Conservation (phyloP, 1,284 basidiomycete genomes). For the Agroathelia rolfsii region DNA sequence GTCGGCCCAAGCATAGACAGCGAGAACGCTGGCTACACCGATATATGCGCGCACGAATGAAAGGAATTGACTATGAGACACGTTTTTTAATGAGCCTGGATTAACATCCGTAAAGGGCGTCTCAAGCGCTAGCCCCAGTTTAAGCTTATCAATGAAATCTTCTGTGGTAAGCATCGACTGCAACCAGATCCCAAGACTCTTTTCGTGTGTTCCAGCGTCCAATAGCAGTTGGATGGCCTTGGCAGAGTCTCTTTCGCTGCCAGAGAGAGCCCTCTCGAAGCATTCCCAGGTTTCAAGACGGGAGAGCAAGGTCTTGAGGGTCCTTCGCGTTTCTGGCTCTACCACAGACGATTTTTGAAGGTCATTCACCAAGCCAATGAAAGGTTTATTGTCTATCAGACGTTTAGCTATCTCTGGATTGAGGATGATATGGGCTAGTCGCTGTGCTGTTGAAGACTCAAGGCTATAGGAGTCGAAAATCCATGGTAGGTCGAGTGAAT, state of each 20-base stretch:
- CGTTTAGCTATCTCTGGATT: slow-evolving; percentile 51
- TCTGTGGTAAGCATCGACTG: slow-evolving; percentile 51
- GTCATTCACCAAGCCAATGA: slow-evolving; percentile 31
- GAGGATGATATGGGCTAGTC: slow-evolving; percentile 48
- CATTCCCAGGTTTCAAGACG: slow-evolving; percentile 49
- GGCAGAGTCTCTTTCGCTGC: slow-evolving; percentile 39
- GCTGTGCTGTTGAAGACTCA: slow-evolving; percentile 44
- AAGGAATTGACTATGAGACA: slow-evolving; percentile 50
- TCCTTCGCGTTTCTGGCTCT: slow-evolving; percentile 30
- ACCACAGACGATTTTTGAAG: slow-evolving; percentile 29
- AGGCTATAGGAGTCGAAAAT: slow-evolving; percentile 45
- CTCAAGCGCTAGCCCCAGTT: too few relatives aligned
- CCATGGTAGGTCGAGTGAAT: slow-evolving; percentile 38
- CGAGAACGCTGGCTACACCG: slow-evolving; percentile 58
- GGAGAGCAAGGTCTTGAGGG: slow-evolving; percentile 33
- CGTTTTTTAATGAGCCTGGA: too few relatives aligned
- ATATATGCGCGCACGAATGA: slow-evolving; percentile 53
- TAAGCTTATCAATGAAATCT: slow-evolving; percentile 36
- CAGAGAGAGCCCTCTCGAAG: slow-evolving; percentile 50
- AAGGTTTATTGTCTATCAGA: slow-evolving; percentile 27
- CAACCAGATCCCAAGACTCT: slow-evolving; percentile 61
- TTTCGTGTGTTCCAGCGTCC: slow-evolving; percentile 52
- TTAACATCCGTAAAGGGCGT: slow-evolving; percentile 3
- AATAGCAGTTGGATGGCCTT: slow-evolving; percentile 38
- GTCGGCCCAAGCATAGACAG: slow-evolving; percentile 72